phyloP scores from a whole-genome alignment of 2,329 filamentous ascomycete genomes.

The Hypoxylon sp. region DNA sequence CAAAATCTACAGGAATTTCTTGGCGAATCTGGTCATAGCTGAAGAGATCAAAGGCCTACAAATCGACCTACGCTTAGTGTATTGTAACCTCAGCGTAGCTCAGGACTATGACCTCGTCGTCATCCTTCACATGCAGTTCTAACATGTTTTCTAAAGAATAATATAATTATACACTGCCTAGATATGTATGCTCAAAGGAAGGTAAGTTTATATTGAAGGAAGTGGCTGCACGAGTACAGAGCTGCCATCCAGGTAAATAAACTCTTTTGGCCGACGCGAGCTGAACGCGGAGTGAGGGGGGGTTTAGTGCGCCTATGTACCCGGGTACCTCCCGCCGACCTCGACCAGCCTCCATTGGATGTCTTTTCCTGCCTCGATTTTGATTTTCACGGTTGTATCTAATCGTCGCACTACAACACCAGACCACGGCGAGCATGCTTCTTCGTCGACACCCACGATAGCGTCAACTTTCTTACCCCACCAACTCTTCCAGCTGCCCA shows the following conservation, averaged over 20 bases:
- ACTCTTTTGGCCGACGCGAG: conserved; percentile 29
- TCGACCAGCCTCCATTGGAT: conserved; percentile 35
- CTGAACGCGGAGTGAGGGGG: conserved; percentile 26
- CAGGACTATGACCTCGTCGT: conserved; percentile 2
- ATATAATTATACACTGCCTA: neutral
- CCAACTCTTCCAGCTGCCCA: conserved; percentile 4
- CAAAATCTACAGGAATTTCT: conserved; percentile 22
- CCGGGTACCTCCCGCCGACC: conserved; percentile 8
- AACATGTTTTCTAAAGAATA: neutral
- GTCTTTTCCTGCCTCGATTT: conserved; percentile 30
- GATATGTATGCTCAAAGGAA: neutral
- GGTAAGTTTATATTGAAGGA: neutral
- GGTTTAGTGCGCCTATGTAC: neutral
- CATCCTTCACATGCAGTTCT: conserved; percentile 25
- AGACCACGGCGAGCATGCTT: conserved; percentile 21
- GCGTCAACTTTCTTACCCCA: conserved; percentile 13
- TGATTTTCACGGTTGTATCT: conserved; percentile 13
- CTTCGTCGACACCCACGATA: conserved; percentile 26
- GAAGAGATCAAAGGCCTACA: conserved; percentile 8
- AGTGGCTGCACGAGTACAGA: neutral
- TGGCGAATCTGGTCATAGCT: conserved; percentile 27
- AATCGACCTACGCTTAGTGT: neutral
- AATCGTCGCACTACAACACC: conserved; percentile 26
- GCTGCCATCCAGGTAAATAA: conserved; percentile 18
- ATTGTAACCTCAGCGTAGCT: conserved; percentile 26